Percentiles rank a stretch among this genome's conserved stretches.
Evolutionary conservation across 805 yeast species (phyloP).

Genomic region (Jamesozyma hellenica): DNA sequence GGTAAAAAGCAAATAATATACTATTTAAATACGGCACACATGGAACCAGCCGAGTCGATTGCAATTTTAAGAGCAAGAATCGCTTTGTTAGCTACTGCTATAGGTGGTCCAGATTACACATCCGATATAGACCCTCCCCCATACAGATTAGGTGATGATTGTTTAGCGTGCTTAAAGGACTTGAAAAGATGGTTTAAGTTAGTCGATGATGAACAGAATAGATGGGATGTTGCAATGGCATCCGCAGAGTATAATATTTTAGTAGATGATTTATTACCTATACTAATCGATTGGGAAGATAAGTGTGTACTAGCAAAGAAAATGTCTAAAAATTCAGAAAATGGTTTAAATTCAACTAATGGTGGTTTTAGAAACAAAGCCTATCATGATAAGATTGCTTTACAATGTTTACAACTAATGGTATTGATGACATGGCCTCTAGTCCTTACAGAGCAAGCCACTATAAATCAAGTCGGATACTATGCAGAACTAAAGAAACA

Average conservation of each 20-base stretch:
- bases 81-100: constrained; percentile 70
- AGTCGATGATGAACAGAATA: constrained; percentile 62
- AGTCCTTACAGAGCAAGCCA: constrained; percentile 49
- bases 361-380: constrained; percentile 21
- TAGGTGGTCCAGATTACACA: constrained; percentile 80
- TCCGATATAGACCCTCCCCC: constrained; percentile 38
- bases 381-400: constrained; percentile 48
- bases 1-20: no score
- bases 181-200: constrained; percentile 77
- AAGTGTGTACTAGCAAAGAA: constrained; percentile 22
- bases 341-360: no score
- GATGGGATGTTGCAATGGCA: constrained; percentile 79
- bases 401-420: constrained; percentile 66
- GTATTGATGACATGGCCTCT: constrained; percentile 85
- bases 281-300: constrained; percentile 63
- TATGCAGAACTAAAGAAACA: constrained; percentile 53
- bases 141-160: constrained; percentile 76
- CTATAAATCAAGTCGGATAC: constrained; percentile 45
- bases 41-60: constrained; percentile 9
- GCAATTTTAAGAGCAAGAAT: constrained; percentile 56
- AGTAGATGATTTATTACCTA: constrained; percentile 59
- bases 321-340: constrained; percentile 10
- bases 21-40: not conserved
- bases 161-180: constrained; percentile 71
- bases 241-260: constrained; percentile 74